Percentiles rank a stretch among this genome's conserved stretches.
Conservation (phyloP, 345 rosid species). For the Clausena lansium region DNA sequence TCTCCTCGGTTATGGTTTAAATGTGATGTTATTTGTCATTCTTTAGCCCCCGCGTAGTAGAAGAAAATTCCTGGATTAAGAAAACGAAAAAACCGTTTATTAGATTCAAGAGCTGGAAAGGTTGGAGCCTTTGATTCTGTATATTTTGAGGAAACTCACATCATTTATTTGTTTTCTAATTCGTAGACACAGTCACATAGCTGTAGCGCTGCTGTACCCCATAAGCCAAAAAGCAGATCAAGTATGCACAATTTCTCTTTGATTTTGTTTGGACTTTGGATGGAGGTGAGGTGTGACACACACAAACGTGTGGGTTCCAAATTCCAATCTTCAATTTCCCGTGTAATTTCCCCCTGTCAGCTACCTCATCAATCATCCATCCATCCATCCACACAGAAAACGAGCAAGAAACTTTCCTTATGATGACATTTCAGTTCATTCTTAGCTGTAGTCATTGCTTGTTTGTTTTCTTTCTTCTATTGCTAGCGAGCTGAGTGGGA, state of each 20-base stretch:
- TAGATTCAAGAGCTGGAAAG: no score
- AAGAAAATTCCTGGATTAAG: no score
- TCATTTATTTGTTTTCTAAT: no score
- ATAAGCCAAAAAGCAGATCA: neutral
- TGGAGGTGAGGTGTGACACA: no score
- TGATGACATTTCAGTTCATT: neutral
- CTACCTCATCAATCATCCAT: neutral
- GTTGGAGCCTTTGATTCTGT: no score
- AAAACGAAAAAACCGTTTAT: no score
- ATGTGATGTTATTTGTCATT: no score
- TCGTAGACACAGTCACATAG: no score
- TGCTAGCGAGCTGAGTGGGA: conserved; percentile 17
- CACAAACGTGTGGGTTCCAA: conserved; percentile 9
- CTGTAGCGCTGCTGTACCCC: neutral
- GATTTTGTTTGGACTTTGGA: neutral
- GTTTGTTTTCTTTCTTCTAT: neutral
- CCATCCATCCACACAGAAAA: conserved; percentile 11
- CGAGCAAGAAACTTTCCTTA: neutral
- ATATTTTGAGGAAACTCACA: no score
- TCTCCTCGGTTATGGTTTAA: no score
- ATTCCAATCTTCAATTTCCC: neutral
- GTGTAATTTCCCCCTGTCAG: neutral
- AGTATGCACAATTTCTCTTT: neutral
- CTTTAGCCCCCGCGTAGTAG: no score
- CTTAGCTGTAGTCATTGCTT: conserved; percentile 4